Evolutionary conservation across 2,329 filamentous ascomycete species (phyloP).

Genomic region (Xylariaceae sp.): DNA sequence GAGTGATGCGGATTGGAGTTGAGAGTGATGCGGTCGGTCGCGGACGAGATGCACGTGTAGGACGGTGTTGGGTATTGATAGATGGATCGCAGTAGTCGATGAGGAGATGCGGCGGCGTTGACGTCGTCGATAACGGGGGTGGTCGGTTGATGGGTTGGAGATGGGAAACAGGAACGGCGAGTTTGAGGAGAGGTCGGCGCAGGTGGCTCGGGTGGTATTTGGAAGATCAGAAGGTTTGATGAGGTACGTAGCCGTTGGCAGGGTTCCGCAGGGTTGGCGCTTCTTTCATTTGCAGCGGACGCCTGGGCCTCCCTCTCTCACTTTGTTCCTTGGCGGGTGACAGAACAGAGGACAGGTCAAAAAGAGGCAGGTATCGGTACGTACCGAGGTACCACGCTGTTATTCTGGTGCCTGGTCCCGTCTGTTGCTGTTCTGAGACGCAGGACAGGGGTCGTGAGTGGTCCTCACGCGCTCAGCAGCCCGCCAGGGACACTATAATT

Average conservation of each 20-base stretch:
- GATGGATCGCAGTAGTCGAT: background rate
- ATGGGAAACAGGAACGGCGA: constrained; percentile 10
- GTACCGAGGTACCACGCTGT: background rate
- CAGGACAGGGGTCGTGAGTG: constrained; percentile 1
- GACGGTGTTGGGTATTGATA: background rate
- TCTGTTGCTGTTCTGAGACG: background rate
- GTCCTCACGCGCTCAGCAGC: constrained; percentile 3
- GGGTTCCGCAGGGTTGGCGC: too few relatives aligned
- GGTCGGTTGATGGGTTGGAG: constrained; percentile 8
- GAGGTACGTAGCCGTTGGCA: constrained; percentile 10
- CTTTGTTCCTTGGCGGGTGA: too few relatives aligned
- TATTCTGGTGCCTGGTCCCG: background rate
- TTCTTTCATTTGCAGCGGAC: too few relatives aligned
- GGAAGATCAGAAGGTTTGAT: constrained; percentile 8
- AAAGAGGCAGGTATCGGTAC: too few relatives aligned
- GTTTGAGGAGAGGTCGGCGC: constrained; percentile 4
- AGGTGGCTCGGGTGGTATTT: constrained; percentile 7
- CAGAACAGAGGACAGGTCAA: too few relatives aligned
- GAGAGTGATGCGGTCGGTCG: background rate
- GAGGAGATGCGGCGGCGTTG: background rate
- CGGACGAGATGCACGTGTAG: too few relatives aligned
- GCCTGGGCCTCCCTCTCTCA: background rate
- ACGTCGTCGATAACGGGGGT: background rate
- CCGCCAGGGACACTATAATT: background rate
- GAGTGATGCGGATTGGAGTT: constrained; percentile 4